Conservation (phyloP, 2,329 filamentous ascomycete species). For the Magnaporthales sp. region DNA sequence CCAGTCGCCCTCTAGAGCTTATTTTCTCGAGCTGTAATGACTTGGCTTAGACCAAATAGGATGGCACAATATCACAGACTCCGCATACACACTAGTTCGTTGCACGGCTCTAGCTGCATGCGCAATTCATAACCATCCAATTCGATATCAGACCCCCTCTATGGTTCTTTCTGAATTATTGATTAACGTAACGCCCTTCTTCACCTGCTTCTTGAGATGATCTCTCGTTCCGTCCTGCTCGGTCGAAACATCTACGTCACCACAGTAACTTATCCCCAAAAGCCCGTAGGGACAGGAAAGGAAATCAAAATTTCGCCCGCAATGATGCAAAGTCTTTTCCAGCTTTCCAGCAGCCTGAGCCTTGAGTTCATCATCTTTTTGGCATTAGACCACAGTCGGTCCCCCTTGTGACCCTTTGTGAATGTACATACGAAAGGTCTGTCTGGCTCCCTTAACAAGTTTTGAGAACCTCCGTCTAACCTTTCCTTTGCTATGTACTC, state of each 20-base stretch:
- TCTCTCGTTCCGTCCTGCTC: neutral
- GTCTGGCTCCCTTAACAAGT: constrained; percentile 7
- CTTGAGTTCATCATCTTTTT: neutral
- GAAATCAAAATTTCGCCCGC: neutral
- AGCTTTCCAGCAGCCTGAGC: neutral
- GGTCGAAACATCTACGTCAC: neutral
- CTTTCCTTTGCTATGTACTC: neutral
- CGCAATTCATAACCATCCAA: neutral
- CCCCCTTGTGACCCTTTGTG: neutral
- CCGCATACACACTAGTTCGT: neutral
- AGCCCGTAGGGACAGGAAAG: neutral
- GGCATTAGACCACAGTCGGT: neutral
- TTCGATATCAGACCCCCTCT: neutral
- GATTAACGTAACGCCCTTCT: neutral
- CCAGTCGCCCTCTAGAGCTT: neutral
- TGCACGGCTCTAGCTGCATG: neutral
- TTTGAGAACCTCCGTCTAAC: constrained; percentile 6
- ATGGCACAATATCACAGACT: neutral
- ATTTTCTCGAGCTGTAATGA: neutral
- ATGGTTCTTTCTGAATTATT: neutral
- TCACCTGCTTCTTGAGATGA: neutral
- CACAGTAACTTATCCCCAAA: neutral
- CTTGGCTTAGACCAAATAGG: neutral
- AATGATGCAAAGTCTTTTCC: neutral
- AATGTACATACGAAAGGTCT: neutral